These are phyloP conservation scores for Rhodofomes roseus DNA, from an alignment of 1,284 basidiomycete species.

Conservation along the genomic window DNA sequence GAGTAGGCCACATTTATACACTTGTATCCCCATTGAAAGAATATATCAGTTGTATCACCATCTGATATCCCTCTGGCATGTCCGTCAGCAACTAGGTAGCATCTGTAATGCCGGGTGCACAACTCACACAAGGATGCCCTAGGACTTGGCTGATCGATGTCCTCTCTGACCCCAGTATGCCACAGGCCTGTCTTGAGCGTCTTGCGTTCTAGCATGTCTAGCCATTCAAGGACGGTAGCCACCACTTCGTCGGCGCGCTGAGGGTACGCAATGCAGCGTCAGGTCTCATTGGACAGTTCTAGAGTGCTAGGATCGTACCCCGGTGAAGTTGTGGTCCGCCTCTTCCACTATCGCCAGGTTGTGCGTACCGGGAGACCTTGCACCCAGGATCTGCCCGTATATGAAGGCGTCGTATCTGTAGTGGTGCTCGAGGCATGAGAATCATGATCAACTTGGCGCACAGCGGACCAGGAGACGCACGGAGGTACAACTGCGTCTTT, in stretches of 20 bases:
- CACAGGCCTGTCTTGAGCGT: conserved; percentile 55
- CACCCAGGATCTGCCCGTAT: conserved; percentile 58
- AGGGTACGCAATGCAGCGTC: not conserved
- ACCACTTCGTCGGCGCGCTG: conserved; percentile 59
- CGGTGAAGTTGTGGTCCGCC: conserved; percentile 72
- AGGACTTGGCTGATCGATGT: not conserved
- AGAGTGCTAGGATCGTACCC: conserved; percentile 30
- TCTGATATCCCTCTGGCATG: no score
- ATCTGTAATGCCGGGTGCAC: not conserved
- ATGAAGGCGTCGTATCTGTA: conserved; percentile 67
- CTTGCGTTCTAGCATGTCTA: conserved; percentile 37
- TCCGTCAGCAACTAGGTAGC: no score
- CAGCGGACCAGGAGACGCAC: conserved; percentile 41
- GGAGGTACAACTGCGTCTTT: conserved; percentile 61
- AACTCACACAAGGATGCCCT: not conserved
- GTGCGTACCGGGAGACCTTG: conserved; percentile 60
- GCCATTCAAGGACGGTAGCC: conserved; percentile 61
- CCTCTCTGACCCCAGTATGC: conserved; percentile 39
- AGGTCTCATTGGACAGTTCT: not conserved
- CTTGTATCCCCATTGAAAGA: no score
- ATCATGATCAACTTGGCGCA: not conserved
- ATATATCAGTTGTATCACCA: no score
- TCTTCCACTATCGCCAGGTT: conserved; percentile 62
- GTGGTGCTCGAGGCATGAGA: not conserved
- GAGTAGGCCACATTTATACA: no score